Evolutionary conservation across 106 monocot genomes (phyloP), one percentile per base, ranked within the genome.

Genomic region (Iris macrosiphon): DNA sequence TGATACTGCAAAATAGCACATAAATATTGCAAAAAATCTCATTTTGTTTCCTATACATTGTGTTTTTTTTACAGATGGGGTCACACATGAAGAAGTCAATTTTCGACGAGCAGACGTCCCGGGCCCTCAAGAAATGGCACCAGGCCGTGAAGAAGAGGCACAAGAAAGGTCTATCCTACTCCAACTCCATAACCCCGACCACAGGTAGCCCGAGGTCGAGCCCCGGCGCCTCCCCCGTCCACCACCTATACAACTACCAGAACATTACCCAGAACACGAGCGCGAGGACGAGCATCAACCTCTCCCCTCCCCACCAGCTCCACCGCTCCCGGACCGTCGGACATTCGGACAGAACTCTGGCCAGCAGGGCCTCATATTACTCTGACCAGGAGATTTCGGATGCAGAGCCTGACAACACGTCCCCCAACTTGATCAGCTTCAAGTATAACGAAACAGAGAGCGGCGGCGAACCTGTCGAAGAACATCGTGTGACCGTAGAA

Each of bases 11-110:
- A n/a, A n/a, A n/a, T n/a, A n/a, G n/a, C n/a, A n/a, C n/a, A n/a
- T n/a, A n/a, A n/a, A n/a, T n/a, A n/a, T n/a, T n/a, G n/a, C n/a
- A n/a, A n/a, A n/a, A n/a, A n/a, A n/a, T n/a, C n/a, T n/a, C n/a
- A n/a, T n/a, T n/a, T n/a, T n/a, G n/a, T n/a, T n/a, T n/a, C n/a
- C n/a, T n/a, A n/a, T n/a, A n/a, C n/a, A n/a, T n/a, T n/a, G n/a
- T n/a, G n/a, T 38, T 28, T 24, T 6, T 41, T 68, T 32, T 66
- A 7, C 59, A 87, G 86, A 81, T 81, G 86, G 80, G 86, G n/a
- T 74, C 80, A 21, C 69, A 73, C 45, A 81, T 87, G 86, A 81
- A 80, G 63, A 77, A 13, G 19, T 74, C 86, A 29, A 81, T 87
- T 26, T 87, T 87, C 14, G 70, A 87, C 11, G 80, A 77, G 18